Conservation (phyloP, 331 rosid genomes). For the Acacia pycnantha region DNA sequence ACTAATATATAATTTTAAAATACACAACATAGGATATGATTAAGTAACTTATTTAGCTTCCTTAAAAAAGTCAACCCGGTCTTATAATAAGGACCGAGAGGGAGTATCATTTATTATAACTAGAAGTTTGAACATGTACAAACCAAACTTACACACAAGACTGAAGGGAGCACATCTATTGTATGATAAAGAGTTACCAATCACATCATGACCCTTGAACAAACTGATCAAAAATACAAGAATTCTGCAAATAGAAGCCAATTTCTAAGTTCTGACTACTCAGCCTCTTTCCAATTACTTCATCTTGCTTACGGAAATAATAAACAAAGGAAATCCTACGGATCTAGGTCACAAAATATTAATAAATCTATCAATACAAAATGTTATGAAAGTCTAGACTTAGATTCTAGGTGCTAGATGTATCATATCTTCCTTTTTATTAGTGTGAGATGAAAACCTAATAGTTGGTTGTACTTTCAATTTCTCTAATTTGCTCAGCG, state of each 20-base stretch:
- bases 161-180: no score
- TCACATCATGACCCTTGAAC: neutral
- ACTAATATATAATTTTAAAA: no score
- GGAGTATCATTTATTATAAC: neutral
- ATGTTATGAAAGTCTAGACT: neutral
- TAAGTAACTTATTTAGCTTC: no score
- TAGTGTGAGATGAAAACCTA: neutral
- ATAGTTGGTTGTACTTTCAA: neutral
- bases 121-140: neutral
- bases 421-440: neutral
- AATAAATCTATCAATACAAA: neutral
- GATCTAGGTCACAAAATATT: neutral
- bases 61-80: no score
- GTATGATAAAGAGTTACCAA: neutral
- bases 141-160: neutral
- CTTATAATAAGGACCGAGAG: no score
- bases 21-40: no score
- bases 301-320: no score
- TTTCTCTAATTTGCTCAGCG: neutral
- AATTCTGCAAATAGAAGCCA: no score
- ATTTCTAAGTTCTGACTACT: no score
- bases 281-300: no score
- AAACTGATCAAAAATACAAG: neutral
- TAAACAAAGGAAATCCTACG: neutral
- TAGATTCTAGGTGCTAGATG: neutral